Conservation (phyloP, 306 rosid genomes). For the Prunus padus region DNA sequence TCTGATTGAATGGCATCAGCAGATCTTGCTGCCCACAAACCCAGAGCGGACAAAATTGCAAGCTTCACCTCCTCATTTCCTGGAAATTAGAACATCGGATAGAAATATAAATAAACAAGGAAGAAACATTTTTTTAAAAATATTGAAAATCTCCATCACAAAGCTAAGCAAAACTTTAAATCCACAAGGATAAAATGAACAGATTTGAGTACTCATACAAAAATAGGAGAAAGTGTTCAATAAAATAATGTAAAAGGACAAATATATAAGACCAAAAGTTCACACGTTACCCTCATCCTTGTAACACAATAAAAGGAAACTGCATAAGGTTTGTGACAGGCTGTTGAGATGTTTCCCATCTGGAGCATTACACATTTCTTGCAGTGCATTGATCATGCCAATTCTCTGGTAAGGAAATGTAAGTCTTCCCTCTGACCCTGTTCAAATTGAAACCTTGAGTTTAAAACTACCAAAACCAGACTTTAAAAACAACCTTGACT, state of each 20-base stretch:
- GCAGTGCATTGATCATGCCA: constrained; percentile 80
- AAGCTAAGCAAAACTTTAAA: not conserved
- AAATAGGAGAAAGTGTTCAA: not conserved
- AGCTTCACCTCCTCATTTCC: constrained; percentile 96
- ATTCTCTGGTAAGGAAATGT: constrained; percentile 91
- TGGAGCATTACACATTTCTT: constrained; percentile 73
- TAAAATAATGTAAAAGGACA: not conserved
- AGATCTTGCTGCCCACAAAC: constrained; percentile 78
- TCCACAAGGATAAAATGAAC: not conserved
- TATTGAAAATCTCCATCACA: not conserved
- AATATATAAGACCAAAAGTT: constrained; percentile 6
- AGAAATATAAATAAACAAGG: constrained; percentile 20
- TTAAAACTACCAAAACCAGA: constrained; percentile 26
- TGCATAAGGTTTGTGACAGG: constrained; percentile 58
- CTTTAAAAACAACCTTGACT: constrained; percentile 12
- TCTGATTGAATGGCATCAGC: constrained; percentile 57
- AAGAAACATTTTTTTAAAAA: not conserved
- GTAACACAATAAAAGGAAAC: constrained; percentile 73
- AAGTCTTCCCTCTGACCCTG: constrained; percentile 97
- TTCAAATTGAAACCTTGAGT: constrained; percentile 16
- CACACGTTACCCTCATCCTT: constrained; percentile 70
- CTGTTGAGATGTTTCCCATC: constrained; percentile 67
- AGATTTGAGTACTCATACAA: not conserved
- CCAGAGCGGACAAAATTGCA: constrained; percentile 64
- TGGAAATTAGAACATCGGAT: constrained; percentile 33